Base-by-base conservation (phyloP, 148 eudicot species). In the Tetragonia tetragonoides region DNA sequence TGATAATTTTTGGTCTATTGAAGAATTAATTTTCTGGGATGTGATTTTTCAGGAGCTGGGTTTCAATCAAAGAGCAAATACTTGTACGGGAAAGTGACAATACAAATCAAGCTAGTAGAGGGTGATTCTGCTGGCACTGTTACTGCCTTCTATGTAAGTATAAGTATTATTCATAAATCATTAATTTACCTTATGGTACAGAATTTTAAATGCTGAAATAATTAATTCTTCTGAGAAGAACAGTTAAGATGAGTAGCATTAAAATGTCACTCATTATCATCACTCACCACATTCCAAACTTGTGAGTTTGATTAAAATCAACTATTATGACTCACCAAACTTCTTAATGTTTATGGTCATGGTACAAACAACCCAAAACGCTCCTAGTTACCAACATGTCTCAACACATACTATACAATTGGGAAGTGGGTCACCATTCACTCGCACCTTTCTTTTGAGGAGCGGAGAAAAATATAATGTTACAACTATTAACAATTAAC, bases 51-150 rank as follows among this genome's bases (percentile, higher is more conserved):
- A 93, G 98, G 98, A 3, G 98, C 98, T 87, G 98, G 98, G 73
- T 93, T 93, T 84, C 75, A 83, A 57, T 93, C 98, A 23, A 93
- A 93, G 80, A 90, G 87, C 83, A 93, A 93, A 80, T 93, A 93
- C 80, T 78, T 93, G 93, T 91, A 85, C 70, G 98, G 98, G 39
- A 93, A 90, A 83, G 96, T 93, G 34, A 84, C 75, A 8, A 75
- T 87, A 71, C 89, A 88, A 85, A 89, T 93, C 61, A 93, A 91
- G 90, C 93, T 93, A 12, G 96, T 93, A 5, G 92, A 86, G 76
- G 98, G 98, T 24, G 98, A 93, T 73, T 93, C 97, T 53, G 97
- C 97, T 41, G 97, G 97, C 56, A 93, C 95, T 63, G 97, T 93
- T 63, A 93, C 98, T 75, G 98, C 98, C 46, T 93, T 82, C 83